Evolutionary conservation across 371 early-diverging fungal genomes (phyloP), one percentile per base, ranked within the genome.

Genomic region (Syncephalastrum racemosum): DNA sequence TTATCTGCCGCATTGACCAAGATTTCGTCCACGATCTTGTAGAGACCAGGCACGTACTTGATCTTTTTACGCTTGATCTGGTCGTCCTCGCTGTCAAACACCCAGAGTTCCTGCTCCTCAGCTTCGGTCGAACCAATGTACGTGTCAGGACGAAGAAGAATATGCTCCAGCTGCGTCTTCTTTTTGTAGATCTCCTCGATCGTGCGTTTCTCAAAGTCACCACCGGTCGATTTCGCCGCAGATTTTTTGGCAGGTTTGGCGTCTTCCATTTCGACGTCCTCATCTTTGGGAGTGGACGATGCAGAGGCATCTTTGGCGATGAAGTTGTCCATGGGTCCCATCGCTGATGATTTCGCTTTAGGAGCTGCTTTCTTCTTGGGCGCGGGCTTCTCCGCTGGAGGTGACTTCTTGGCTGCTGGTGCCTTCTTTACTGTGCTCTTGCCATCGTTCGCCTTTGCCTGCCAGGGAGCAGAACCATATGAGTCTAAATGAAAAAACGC

Each of bases 11-110:
- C 99, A 80, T 99, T 99, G 20, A 99, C 99, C 4, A 99, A 72
- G 60, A 99, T 99, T 77, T 99, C 99, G 74, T 99, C 99, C 53
- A 99, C 95, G 62, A 99, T 99, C 73, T 99, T 99, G 80, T 97
- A 99, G 6, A 99, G 76, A 27, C 99, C 99, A 47, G 99, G 99
- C 1, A 96, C 98, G 72, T 86, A 95, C 1, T 67, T 87, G 46
- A 98, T 89, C 20, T 85, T 80, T 25, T 90, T 86, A 49, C 80
- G 67, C 24, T 70, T 85, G 70, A 99, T 91, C 58, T 71, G 72
- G 23, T 82, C 75, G 18, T 80, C 73, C 43, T 81, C 73, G 3
- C 71, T 70, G 62, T 91, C 85, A 63, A 85, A 90, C 1, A 97
- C 82, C 94, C 98, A 99, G 86, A 99, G 89, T 41, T 82, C 74